A percentile compares a stretch with the other conserved stretches of the same genome.
phyloP scores from a whole-genome alignment of 768 basidiomycete genomes.

The Lepiota venenata region DNA sequence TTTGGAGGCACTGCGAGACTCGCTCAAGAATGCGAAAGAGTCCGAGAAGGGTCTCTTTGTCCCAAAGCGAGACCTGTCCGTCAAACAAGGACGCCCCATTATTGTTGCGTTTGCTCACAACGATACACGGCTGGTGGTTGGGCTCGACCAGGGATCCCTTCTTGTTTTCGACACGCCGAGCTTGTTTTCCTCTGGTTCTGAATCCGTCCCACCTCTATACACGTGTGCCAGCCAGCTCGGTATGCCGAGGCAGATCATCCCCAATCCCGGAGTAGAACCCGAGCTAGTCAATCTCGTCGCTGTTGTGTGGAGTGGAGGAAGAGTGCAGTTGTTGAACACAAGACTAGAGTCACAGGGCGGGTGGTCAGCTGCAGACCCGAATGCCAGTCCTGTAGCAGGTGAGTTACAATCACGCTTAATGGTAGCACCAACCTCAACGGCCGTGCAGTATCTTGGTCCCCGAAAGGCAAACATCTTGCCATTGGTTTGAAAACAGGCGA shows the following conservation, averaged over 20 bases:
- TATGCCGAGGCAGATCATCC: constrained; percentile 49
- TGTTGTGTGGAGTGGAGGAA: constrained; percentile 40
- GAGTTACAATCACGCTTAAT: constrained; percentile 20
- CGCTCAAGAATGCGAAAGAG: constrained; percentile 41
- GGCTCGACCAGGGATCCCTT: constrained; percentile 55
- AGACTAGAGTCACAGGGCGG: constrained; percentile 56
- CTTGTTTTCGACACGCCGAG: constrained; percentile 54
- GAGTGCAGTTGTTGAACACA: constrained; percentile 60
- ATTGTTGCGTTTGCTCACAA: constrained; percentile 54
- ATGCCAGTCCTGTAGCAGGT: constrained; percentile 59
- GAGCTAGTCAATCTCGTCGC: constrained; percentile 57
- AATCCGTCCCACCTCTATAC: constrained; percentile 44
- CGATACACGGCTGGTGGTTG: constrained; percentile 60
- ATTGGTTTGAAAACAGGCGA: constrained; percentile 70
- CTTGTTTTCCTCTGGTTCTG: constrained; percentile 44
- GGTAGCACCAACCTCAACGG: constrained; percentile 4
- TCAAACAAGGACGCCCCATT: constrained; percentile 45
- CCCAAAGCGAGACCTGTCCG: constrained; percentile 48
- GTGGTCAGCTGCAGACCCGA: constrained; percentile 41
- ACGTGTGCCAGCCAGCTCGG: constrained; percentile 42
- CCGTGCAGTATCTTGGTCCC: constrained; percentile 75
- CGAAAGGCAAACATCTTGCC: constrained; percentile 82
- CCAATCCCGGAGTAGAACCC: constrained; percentile 59
- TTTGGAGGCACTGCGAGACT: constrained; percentile 55
- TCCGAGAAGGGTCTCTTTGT: constrained; percentile 36